Evolutionary conservation across 352 stramenopile species (phyloP), one percentile per base, ranked within the genome.

Genomic region (Phytophthora foliorum): DNA sequence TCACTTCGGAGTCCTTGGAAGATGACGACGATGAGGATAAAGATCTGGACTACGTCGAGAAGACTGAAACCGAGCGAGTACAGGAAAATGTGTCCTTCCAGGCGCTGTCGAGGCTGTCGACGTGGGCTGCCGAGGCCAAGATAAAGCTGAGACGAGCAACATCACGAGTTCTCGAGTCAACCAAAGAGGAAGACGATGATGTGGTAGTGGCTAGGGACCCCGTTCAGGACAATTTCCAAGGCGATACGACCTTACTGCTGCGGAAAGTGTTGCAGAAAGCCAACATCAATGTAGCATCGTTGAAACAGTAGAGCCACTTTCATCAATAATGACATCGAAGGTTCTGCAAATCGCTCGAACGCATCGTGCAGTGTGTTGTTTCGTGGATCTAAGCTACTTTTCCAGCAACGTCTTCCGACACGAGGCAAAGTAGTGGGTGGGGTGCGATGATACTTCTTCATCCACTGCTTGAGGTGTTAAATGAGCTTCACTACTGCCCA

Each of bases 1-100:
- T 73, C 16, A 31, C 39, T 24, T 36, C 56, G 4, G 57, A 70
- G 8, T 42, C 49, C 0, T 31, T 70, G n/a, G 72, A 75, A n/a
- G 76, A 84, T 36, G 66, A 82, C 6, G 73, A 80, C 0, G 76
- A 79, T 3, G 72, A 74, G 6, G 16, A 71, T 22, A 57, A 62
- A 19, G 59, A 50, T 25, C 22, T 51, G 29, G 57, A 52, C 16
- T 44, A 52, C 21, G 46, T 56, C 13, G 52, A 69, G 4, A 61
- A 45, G n/a, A 69, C 62, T 6, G 68, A 65, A 3, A 62, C 21
- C 11, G n/a, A 77, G 19, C 48, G 32, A 10, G 62, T 84, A 10
- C 75, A 89, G 45, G 81, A 90, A 19, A 91, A 66, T 32, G 75
- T 91, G 21, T 85, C 84, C 4, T 92, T 89, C 62, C 77, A 88